Percentiles rank a stretch among this genome's conserved stretches.
Conservation (phyloP, 2,329 filamentous ascomycete genomes). For the Penicillium vulpinum region DNA sequence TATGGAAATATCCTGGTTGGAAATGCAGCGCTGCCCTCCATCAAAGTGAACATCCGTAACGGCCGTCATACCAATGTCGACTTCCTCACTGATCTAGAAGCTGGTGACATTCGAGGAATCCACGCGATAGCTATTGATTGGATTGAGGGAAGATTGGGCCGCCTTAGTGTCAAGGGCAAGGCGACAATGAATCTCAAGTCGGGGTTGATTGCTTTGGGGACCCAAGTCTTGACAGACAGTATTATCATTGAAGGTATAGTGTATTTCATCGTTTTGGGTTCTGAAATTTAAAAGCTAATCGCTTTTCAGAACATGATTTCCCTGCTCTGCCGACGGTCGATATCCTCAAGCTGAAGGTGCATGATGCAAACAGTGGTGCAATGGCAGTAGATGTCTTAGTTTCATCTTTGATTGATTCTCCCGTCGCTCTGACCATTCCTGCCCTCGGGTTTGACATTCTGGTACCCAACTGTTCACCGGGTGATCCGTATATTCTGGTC, state of each 20-base stretch:
- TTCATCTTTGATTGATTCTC: conserved; percentile 72
- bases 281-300: conserved; percentile 27
- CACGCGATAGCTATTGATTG: conserved; percentile 83
- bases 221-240: conserved; percentile 71
- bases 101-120: conserved; percentile 75
- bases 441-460: conserved; percentile 80
- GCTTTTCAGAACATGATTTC: conserved; percentile 57
- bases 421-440: conserved; percentile 73
- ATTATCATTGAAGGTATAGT: conserved; percentile 78
- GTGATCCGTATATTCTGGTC: conserved; percentile 73
- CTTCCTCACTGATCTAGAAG: conserved; percentile 72
- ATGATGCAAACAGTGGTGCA: conserved; percentile 66
- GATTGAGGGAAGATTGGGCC: conserved; percentile 73
- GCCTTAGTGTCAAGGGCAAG: conserved; percentile 70
- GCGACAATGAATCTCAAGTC: conserved; percentile 73
- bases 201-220: conserved; percentile 76
- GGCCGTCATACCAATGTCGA: conserved; percentile 76
- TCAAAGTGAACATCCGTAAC: conserved; percentile 75
- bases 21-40: conserved; percentile 70
- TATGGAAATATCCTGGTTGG: conserved; percentile 77
- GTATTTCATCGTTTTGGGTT: conserved; percentile 37
- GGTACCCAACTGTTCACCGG: conserved; percentile 73
- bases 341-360: conserved; percentile 76
- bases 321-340: conserved; percentile 79
- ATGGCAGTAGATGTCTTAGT: conserved; percentile 80